Evolutionary conservation across 108 stramenopile species (phyloP).

Genomic region (Discostella pseudostelligera): DNA sequence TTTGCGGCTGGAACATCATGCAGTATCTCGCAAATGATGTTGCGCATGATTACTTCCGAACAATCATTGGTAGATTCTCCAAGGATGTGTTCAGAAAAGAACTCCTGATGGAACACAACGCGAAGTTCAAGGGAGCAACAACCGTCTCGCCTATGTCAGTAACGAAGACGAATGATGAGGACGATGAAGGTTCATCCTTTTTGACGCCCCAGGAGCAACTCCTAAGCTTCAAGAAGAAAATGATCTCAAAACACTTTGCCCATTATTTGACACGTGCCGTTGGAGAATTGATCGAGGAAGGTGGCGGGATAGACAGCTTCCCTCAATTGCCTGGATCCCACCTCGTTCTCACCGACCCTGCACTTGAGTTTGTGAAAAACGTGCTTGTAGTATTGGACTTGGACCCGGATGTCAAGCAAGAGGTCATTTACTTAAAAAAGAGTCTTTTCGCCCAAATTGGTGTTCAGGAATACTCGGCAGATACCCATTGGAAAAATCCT

Average conservation of each 20-base stretch:
- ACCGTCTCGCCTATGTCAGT: constrained; percentile 36
- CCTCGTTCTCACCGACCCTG: constrained; percentile 59
- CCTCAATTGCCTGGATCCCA: constrained; percentile 71
- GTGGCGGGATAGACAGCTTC: constrained; percentile 48
- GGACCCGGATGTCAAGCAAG: constrained; percentile 79
- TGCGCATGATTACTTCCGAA: constrained; percentile 82
- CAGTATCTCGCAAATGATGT: constrained; percentile 78
- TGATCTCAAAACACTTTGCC: constrained; percentile 81
- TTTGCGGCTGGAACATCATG: constrained; percentile 86
- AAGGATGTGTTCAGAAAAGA: constrained; percentile 78
- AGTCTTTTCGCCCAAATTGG: constrained; percentile 91
- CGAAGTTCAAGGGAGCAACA: constrained; percentile 22
- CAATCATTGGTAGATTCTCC: constrained; percentile 79
- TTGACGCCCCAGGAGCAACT: constrained; percentile 60
- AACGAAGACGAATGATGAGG: constrained; percentile 30
- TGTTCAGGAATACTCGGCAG: constrained; percentile 90
- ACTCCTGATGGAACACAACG: constrained; percentile 51
- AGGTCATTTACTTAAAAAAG: constrained; percentile 79
- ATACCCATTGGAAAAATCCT: constrained; percentile 86
- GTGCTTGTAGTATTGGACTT: constrained; percentile 84
- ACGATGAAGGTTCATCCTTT: constrained; percentile 17
- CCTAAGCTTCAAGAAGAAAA: constrained; percentile 68
- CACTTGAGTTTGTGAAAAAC: constrained; percentile 94
- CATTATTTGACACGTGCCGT: constrained; percentile 72
- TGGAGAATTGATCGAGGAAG: constrained; percentile 77